These are phyloP conservation scores for Exophiala xenobiotica DNA, from an alignment of 2,329 filamentous ascomycete species.

Conservation along the genomic window DNA sequence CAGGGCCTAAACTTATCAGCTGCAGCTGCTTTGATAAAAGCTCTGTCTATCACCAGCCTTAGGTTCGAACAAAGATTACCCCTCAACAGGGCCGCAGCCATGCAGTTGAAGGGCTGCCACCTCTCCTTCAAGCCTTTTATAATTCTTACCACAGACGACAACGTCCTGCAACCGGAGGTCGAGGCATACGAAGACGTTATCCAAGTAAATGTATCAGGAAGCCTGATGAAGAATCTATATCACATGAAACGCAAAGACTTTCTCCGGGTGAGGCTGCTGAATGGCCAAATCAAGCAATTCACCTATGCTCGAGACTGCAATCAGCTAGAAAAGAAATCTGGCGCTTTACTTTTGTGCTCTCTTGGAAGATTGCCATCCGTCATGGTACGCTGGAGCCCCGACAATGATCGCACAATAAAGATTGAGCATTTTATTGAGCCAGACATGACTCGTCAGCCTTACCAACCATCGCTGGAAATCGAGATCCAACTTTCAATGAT, in stretches of 20 bases:
- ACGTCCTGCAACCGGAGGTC: not conserved
- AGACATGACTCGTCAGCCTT: not conserved
- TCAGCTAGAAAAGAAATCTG: not conserved
- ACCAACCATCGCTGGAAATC: not conserved
- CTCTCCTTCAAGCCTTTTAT: not conserved
- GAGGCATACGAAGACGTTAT: not conserved
- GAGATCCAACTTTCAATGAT: not conserved
- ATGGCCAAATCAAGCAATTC: slow-evolving; percentile 3
- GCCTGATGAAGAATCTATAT: not conserved
- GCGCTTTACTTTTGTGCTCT: not conserved
- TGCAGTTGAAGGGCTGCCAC: not conserved
- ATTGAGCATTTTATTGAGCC: slow-evolving; percentile 3
- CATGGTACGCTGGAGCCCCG: not conserved
- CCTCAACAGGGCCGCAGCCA: not conserved
- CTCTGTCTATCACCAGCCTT: not conserved
- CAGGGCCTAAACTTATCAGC: not conserved
- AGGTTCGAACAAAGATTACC: not conserved
- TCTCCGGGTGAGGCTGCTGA: not conserved
- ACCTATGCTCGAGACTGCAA: not conserved
- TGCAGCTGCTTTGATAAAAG: not conserved
- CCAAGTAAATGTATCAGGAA: not conserved
- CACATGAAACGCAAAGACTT: not conserved
- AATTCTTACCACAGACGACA: not conserved
- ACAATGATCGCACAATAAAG: not conserved
- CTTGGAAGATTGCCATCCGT: not conserved